Evolutionary conservation across 1,284 basidiomycete species (phyloP), one percentile per base, ranked within the genome.

Genomic region (Heterobasidion parviporum): DNA sequence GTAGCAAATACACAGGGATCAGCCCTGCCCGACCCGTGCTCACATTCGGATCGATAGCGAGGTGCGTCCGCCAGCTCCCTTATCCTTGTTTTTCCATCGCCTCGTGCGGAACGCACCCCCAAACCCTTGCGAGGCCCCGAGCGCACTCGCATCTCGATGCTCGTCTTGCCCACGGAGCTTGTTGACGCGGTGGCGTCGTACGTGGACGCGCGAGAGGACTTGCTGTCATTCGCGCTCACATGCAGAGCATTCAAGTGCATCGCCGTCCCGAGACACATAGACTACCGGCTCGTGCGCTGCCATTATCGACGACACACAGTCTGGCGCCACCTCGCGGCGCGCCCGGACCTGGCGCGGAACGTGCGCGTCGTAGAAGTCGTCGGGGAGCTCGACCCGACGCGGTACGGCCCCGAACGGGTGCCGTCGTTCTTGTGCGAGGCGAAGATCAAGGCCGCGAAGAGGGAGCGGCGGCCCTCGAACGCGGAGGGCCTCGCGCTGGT

Each of bases 281-380:
- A 58, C 8, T 59, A 60, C 49, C 59, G 59, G 26, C 26, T 50
- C 18, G 41, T 60, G 34, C 55, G 52, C 16, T 43, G 55, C 16
- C 50, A 56, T 15, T 14, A 54, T 9, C 36, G 20, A 18, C 55
- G 46, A n/a, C 32, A 48, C 2, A 16, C 18, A 5, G 50, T 54
- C 4, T 60, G 59, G 59, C 32, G 7, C 8, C 45, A 53, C 47
- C 49, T 60, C 36, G 45, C 48, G n/a, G 34, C 33, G 5, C 57
- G 55, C 34, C 53, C 53, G 12, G 45, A 57, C 51, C 55, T 53
- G 20, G 52, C 57, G 6, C 34, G 36, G 6, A 47, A 49, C 9
- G 48, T 59, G 14, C 57, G 57, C 14, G 52, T 46, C n/a, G 51
- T 59, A 20, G 51, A 51, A 1, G 44, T 59, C 2, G 49, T 55